phyloP scores from a whole-genome alignment of 2,329 filamentous ascomycete genomes.

The Penicillium glabrum region DNA sequence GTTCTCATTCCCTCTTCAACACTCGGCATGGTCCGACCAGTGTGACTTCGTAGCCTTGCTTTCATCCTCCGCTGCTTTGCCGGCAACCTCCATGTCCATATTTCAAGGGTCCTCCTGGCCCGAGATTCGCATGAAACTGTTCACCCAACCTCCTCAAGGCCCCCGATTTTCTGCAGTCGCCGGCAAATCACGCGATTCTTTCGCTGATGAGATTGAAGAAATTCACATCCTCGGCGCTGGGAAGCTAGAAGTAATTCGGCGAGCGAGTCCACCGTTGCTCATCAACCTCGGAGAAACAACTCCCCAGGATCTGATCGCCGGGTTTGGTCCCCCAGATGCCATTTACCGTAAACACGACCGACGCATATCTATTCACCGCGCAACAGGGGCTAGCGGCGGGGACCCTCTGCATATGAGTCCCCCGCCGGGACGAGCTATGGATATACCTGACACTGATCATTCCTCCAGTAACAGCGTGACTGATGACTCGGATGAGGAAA shows the following conservation, averaged over 20 bases:
- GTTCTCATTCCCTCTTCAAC: constrained; percentile 80
- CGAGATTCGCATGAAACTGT: constrained; percentile 73
- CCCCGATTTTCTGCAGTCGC: constrained; percentile 70
- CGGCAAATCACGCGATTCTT: constrained; percentile 70
- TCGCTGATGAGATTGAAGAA: constrained; percentile 85
- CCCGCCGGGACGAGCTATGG: constrained; percentile 36
- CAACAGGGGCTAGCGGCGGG: constrained; percentile 27
- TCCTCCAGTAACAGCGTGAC: constrained; percentile 71
- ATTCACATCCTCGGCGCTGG: constrained; percentile 77
- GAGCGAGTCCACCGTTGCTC: constrained; percentile 65
- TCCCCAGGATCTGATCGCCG: constrained; percentile 85
- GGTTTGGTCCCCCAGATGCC: constrained; percentile 88
- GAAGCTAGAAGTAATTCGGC: constrained; percentile 72
- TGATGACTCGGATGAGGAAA: constrained; percentile 66
- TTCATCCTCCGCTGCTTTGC: constrained; percentile 72
- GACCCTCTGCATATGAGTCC: constrained; percentile 37
- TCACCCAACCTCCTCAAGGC: constrained; percentile 71
- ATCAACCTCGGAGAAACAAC: constrained; percentile 83
- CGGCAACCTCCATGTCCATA: constrained; percentile 83
- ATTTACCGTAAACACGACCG: constrained; percentile 92
- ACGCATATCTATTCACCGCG: constrained; percentile 76
- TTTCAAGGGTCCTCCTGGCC: constrained; percentile 91
- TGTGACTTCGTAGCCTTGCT: constrained; percentile 84
- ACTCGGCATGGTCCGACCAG: constrained; percentile 69
- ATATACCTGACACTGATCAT: constrained; percentile 67